Percentiles rank a stretch among this genome's conserved stretches.
Conservation (phyloP, 2,329 filamentous ascomycete genomes). For the Apiospora aurea region DNA sequence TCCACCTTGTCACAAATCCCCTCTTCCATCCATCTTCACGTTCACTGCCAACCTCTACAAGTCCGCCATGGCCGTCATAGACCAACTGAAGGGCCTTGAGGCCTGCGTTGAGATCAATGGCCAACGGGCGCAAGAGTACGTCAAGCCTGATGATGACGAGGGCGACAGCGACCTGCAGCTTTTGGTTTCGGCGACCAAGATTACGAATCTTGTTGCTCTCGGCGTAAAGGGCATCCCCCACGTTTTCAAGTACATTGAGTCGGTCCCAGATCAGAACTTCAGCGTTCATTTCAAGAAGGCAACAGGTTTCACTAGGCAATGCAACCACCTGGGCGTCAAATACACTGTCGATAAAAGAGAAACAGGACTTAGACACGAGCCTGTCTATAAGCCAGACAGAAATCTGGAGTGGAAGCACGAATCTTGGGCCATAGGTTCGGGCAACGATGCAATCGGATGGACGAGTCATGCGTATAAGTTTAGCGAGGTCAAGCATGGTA, state of each 20-base stretch:
- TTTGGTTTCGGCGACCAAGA: background rate
- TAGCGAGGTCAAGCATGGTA: background rate
- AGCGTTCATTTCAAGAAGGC: background rate
- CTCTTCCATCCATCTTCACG: background rate
- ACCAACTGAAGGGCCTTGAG: background rate
- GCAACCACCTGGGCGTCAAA: background rate
- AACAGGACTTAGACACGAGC: too few relatives aligned
- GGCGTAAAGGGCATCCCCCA: background rate
- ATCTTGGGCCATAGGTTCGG: background rate
- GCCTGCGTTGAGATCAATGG: constrained; percentile 1
- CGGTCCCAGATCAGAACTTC: background rate
- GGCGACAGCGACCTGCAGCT: background rate
- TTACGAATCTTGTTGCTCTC: background rate
- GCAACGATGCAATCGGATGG: background rate
- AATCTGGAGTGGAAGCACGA: background rate
- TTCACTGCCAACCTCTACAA: background rate
- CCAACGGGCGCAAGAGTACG: background rate
- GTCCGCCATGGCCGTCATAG: constrained; percentile 12
- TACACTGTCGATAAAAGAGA: background rate
- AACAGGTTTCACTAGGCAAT: background rate
- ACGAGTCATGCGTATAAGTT: background rate
- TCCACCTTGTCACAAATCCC: background rate
- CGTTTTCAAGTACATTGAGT: background rate
- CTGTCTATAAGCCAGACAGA: too few relatives aligned
- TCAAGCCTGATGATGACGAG: background rate